Conservation (phyloP, 2,329 filamentous ascomycete genomes). For the Rhynchosporium graminicola region DNA sequence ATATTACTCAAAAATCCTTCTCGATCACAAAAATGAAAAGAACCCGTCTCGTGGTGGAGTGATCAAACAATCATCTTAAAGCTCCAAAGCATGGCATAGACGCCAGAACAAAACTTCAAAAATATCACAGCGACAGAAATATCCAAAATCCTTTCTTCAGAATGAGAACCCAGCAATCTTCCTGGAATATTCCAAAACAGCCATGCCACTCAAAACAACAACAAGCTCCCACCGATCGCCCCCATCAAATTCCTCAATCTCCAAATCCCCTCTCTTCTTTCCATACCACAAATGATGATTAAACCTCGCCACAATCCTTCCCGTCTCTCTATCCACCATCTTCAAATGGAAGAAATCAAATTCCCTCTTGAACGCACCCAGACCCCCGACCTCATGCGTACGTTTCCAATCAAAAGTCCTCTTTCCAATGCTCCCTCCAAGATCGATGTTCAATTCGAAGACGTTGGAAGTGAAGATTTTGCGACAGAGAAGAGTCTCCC, state of each 20-base stretch:
- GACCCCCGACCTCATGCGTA: not conserved
- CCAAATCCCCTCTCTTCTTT: constrained; percentile 2
- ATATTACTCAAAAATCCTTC: too few species aligned
- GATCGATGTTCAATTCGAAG: not conserved
- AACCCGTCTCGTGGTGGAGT: too few species aligned
- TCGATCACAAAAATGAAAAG: too few species aligned
- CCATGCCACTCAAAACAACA: constrained; percentile 5
- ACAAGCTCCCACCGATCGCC: not conserved
- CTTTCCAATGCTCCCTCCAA: not conserved
- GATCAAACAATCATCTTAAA: too few species aligned
- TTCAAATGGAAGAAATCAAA: constrained; percentile 2
- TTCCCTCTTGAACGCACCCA: not conserved
- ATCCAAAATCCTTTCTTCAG: not conserved
- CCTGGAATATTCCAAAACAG: constrained; percentile 5
- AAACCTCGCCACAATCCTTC: constrained; percentile 3
- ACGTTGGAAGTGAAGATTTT: not conserved
- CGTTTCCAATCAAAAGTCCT: constrained; percentile 7
- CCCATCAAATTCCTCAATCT: constrained; percentile 7
- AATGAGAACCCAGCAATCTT: not conserved
- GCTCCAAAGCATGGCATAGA: too few species aligned
- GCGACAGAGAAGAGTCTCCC: not conserved
- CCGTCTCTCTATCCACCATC: not conserved
- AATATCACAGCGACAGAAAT: too few species aligned
- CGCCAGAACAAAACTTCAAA: not conserved
- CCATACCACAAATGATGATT: constrained; percentile 10